Evolutionary conservation across 176 grass and related monocot species (phyloP), one percentile per base, ranked within the genome.

Genomic region (Chloris gayana): DNA sequence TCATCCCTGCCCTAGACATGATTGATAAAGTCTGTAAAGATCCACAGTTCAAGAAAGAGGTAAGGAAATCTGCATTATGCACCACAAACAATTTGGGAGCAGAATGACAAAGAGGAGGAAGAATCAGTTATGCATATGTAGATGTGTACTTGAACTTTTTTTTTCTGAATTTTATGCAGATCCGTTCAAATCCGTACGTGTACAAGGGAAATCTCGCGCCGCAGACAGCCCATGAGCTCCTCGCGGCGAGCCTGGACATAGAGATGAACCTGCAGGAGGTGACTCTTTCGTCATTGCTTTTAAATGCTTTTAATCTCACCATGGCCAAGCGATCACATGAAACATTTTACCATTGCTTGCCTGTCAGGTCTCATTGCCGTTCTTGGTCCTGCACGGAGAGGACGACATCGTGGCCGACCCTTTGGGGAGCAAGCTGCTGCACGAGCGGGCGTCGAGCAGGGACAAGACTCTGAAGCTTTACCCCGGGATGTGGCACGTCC

Each of bases 401-500:
- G 88, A 77, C 51, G 86, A 97, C 77, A 35, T 66, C 12, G 84
- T 85, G 7, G 85, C 44, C 0, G 85, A 97, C 26, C 91, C 91
- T 4, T 73, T 21, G 4, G 86, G 83, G 31, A 97, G 94, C 84
- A 84, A 83, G 69, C 46, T 82, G 59, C 67, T 97, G 46, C 75
- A 93, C 34, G 83, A 97, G 60, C 72, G 85, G 67, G 93, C 90
- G 22, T 82, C 72, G 2, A 93, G 91, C 70, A 57, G 72, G 49
- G 94, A 97, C 63, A 97, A 91, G 67, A 87, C 83, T 2, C 76
- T 97, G 44, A 97, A 92, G 82, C 24, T 96, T 26, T 95, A 95
- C 57, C 79, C 93, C 3, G 83, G 93, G 68, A 93, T 93, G 90
- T 93, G 85, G 90, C 93, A 89, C 73, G 88, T 85, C 0, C 87